Evolutionary conservation across 305 asterid species (phyloP).

Genomic region (Fraxinus albicans): DNA sequence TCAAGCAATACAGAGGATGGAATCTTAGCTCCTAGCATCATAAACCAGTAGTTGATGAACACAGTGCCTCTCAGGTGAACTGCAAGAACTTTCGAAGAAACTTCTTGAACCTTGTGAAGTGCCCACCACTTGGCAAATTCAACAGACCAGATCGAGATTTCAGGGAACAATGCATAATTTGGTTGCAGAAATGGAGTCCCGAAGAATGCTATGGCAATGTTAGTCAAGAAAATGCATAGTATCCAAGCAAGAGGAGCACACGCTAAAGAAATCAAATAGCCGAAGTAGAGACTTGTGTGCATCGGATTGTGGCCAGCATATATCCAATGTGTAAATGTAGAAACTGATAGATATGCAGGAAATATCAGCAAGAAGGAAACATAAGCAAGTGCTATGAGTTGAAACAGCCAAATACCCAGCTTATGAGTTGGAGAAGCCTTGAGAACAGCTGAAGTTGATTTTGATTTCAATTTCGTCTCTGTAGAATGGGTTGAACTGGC

Average conservation of each 20-base stretch:
- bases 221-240: slow-evolving; percentile 46
- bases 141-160: slow-evolving; percentile 47
- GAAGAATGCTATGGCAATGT: slow-evolving; percentile 40
- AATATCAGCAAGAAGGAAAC: slow-evolving; percentile 46
- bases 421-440: slow-evolving; percentile 36
- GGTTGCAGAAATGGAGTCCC: slow-evolving; percentile 58
- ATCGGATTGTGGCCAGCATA: not conserved
- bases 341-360: slow-evolving; percentile 50
- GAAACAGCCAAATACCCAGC: slow-evolving; percentile 43
- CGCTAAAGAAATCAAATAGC: slow-evolving; percentile 29
- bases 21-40: slow-evolving; percentile 62
- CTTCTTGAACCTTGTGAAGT: slow-evolving; percentile 61
- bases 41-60: slow-evolving; percentile 60
- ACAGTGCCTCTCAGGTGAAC: slow-evolving; percentile 69
- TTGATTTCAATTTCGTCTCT: slow-evolving; percentile 16
- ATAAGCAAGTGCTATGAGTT: slow-evolving; percentile 46
- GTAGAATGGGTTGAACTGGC: slow-evolving; percentile 17
- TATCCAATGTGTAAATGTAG: slow-evolving; percentile 28
- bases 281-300: slow-evolving; percentile 10
- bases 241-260: slow-evolving; percentile 61
- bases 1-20: slow-evolving; percentile 52
- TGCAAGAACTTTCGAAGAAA: slow-evolving; percentile 63
- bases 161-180: slow-evolving; percentile 44
- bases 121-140: slow-evolving; percentile 64
- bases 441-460: slow-evolving; percentile 9